Evolutionary conservation across 495 filamentous ascomycete species (phyloP), one percentile per base, ranked within the genome.

Genomic region (Neurospora sp.): DNA sequence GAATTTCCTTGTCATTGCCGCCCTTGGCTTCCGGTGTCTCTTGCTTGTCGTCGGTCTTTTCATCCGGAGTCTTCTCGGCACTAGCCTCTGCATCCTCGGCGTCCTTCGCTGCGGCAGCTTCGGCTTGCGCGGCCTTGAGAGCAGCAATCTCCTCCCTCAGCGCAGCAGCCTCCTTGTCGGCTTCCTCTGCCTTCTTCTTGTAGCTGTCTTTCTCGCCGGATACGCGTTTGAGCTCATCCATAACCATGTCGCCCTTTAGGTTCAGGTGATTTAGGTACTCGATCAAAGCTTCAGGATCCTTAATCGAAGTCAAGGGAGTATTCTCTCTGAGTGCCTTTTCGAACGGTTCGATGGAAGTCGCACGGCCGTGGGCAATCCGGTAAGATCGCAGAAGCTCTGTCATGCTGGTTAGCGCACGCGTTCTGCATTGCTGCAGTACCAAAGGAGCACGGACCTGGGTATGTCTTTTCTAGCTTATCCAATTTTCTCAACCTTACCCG

Each of bases 221-320:
- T 0, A 97, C 89, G 0, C 94, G 88, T 83, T 94, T 97, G n/a
- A 97, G 84, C 80, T 99, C 96, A 21, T 97, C 92, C 86, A 94
- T 87, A 2, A 96, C 89, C 90, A 99, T 93, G 75, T 97, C 94
- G 11, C 90, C 89, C 75, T 94, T 94, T 36, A 94, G 82, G 71
- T 91, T 93, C 45, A 97, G 83, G 81, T 97, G 93, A 75, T 91
- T 96, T n/a, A 99, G 86, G 79, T 98, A 99, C 82, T 98, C 96
- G 4, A 95, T 90, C 39, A 99, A 83, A 2, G 93, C 91, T 74
- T 89, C 89, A 0, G 94, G 92, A 73, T 99, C 96, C 71, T 85
- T 88, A 73, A 98, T 97, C 4, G 92, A 93, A 19, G 93, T 92
- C 28, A 98, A 82, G 0, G 96, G 95, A 0, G 96, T 98, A 73